Evolutionary conservation across 805 yeast genomes (phyloP), one percentile per base, ranked within the genome.

Genomic region (Teunomyces gatunensis): DNA sequence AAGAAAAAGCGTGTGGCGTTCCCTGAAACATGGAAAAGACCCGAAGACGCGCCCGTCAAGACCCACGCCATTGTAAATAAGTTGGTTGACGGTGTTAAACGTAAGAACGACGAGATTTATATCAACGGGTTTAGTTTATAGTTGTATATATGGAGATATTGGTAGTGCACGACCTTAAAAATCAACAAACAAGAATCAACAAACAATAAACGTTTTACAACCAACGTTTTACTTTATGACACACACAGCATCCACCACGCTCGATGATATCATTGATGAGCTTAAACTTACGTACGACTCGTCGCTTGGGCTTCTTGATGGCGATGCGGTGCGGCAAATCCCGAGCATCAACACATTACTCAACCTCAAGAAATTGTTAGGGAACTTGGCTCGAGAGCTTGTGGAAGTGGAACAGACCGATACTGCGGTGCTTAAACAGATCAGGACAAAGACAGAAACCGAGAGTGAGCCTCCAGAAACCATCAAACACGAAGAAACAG

Each of bases 1-100:
- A 75, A 58, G 66, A 64, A 63, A 45, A 69, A 68, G 6, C 63
- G 60, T 25, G 40, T 48, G 11, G 56, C 67, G 46, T 90, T 88
- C 74, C 97, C 98, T 12, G 81, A 81, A 53, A 80, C 74, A 43
- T 92, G 98, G 98, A 67, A 67, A 47, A 64, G 74, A 52, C 77
- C 77, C 71, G 78, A 87, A 58, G 85, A 85, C 59, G 87, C 89
- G 0, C 87, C 89, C 25, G 72, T 72, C 48, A 61, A 69, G 54
- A 68, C 57, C 48, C 66, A 74, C 50, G 55, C 65, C 45, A 65
- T 75, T 17, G 62, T 68, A 34, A 54, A 59, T 27, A 60, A 48
- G 41, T 58, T 69, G 44, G 72, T 71, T 32, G 69, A 68, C 17
- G 51, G 58, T 5, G 68, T 67, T 21, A 69, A 61, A 52, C 51